phyloP scores from a whole-genome alignment of 306 rosid genomes.

The Rosa chinensis region DNA sequence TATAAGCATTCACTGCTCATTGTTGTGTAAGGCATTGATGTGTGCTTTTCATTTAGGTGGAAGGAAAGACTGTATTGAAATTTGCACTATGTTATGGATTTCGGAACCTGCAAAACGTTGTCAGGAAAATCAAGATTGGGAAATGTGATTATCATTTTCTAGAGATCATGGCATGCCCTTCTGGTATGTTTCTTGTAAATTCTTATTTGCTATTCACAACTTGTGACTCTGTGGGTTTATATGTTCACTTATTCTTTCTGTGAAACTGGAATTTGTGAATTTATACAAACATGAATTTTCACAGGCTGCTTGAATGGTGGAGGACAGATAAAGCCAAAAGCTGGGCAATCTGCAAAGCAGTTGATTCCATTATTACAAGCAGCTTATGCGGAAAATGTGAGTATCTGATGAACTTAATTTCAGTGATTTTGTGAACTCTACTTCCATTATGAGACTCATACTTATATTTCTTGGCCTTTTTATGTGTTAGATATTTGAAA shows the following conservation, averaged over 20 bases:
- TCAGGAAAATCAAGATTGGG: constrained; percentile 69
- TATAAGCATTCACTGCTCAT: constrained; percentile 14
- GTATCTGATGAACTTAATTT: constrained; percentile 22
- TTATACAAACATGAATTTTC: not conserved
- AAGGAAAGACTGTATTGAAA: constrained; percentile 68
- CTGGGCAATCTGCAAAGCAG: constrained; percentile 72
- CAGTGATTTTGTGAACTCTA: constrained; percentile 2
- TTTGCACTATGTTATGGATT: constrained; percentile 91
- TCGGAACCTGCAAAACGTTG: constrained; percentile 82
- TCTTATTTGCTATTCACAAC: not conserved
- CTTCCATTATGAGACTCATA: not conserved
- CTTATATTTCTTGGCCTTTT: not conserved
- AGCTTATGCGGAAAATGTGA: constrained; percentile 73
- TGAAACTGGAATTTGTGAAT: not conserved
- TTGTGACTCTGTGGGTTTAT: not conserved
- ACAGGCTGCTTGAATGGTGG: constrained; percentile 99
- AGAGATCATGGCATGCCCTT: constrained; percentile 99
- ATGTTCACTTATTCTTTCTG: not conserved
- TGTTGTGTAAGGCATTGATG: constrained; percentile 10
- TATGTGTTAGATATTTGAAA: not conserved
- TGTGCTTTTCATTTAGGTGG: constrained; percentile 54
- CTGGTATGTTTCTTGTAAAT: constrained; percentile 48
- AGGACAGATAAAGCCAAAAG: constrained; percentile 84
- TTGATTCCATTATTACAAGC: constrained; percentile 67
- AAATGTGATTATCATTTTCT: constrained; percentile 84